Evolutionary conservation across 2,329 filamentous ascomycete species (phyloP).

Genomic region (Aspergillus pseudotamarii): DNA sequence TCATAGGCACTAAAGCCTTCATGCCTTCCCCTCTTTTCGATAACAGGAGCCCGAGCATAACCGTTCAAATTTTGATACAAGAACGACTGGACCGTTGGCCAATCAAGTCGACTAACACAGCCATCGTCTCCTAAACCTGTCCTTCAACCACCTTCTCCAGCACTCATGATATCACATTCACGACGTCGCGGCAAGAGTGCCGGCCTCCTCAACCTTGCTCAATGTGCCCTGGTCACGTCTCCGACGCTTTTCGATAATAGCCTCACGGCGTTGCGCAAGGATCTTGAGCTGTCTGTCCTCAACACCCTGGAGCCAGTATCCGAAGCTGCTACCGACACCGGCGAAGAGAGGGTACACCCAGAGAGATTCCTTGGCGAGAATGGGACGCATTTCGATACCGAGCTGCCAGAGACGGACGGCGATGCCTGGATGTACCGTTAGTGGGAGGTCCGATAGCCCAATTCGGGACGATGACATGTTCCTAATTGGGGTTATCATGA

Average conservation of each 20-base stretch:
- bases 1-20: not conserved
- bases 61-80: constrained; percentile 33
- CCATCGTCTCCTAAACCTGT: not conserved
- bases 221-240: constrained; percentile 66
- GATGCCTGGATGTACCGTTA: constrained; percentile 63
- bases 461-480: not conserved
- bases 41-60: constrained; percentile 2
- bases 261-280: constrained; percentile 75
- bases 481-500: not conserved
- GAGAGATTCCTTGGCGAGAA: constrained; percentile 80
- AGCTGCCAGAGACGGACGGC: constrained; percentile 94
- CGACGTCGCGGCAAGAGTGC: constrained; percentile 39
- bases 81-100: constrained; percentile 11
- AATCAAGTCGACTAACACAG: not conserved
- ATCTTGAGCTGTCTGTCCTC: constrained; percentile 79
- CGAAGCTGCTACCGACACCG: constrained; percentile 83
- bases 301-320: constrained; percentile 94
- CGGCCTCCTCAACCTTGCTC: constrained; percentile 37
- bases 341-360: constrained; percentile 94
- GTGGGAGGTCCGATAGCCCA: not conserved
- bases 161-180: constrained; percentile 26
- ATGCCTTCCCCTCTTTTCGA: not conserved
- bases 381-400: constrained; percentile 95
- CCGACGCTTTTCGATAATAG: constrained; percentile 85
- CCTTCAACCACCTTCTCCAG: not conserved